Base-by-base conservation (phyloP, 1,139 yeast species). In the Trichomonascaceae sp. region DNA sequence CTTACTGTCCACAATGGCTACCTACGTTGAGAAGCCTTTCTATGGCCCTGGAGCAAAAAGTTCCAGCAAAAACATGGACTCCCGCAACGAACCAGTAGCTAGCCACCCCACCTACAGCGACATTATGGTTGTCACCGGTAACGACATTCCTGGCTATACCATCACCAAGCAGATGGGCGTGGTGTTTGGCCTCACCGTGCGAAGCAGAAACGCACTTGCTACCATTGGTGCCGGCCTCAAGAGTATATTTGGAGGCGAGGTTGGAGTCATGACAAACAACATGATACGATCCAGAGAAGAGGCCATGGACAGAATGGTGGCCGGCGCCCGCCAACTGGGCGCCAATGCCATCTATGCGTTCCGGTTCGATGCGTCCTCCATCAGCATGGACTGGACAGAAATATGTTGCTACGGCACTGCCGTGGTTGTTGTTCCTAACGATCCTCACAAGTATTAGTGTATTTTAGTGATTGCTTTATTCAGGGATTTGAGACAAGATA, bases 391-490 rank as follows among this genome's bases (percentile, higher is more conserved):
- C 13, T 40, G 40, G 43, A 39, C 42, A n/a, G 49, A 45, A 28
- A 41, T 46, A 5, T 42, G 49, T 31, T 45, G 49, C 32, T 46
- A 46, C 29, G 50, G 49, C 14, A 46, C 50, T 3, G 48, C 50
- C 1, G 47, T 37, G 8, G 38, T 41, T 8, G 41, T 37, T 13
- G 36, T 29, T 6, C 41, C 44, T 14, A 25, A 25, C n/a, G n/a
- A n/a, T n/a, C n/a, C n/a, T n/a, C n/a, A n/a, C n/a, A n/a, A n/a
- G n/a, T n/a, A n/a, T n/a, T n/a, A n/a, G n/a, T n/a, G n/a, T n/a
- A n/a, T n/a, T n/a, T n/a, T n/a, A n/a, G n/a, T n/a, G n/a, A n/a
- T n/a, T n/a, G n/a, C n/a, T n/a, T n/a, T n/a, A n/a, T n/a, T n/a
- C n/a, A n/a, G n/a, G n/a, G n/a, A n/a, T n/a, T n/a, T n/a, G n/a